Percentiles rank a stretch among this genome's conserved stretches.
phyloP scores from a whole-genome alignment of 2,329 filamentous ascomycete genomes.

The Meredithiella fracta region DNA sequence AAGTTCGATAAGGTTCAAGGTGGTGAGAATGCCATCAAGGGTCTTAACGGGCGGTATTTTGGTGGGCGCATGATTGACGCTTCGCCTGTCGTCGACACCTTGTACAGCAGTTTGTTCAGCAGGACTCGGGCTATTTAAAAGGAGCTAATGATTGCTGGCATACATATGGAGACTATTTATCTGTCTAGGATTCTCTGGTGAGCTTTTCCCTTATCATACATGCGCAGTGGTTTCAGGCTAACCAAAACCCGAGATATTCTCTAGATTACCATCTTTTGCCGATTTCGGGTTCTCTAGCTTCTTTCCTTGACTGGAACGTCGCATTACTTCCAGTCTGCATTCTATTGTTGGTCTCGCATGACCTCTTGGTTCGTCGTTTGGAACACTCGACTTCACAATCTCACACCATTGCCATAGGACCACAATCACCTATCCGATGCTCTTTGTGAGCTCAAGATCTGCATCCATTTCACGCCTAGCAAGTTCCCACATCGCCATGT shows the following conservation, averaged over 20 bases:
- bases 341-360: background rate
- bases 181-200: constrained; percentile 9
- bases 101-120: constrained; percentile 94
- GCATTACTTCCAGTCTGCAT: background rate
- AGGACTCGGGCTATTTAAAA: constrained; percentile 65
- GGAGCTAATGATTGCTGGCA: constrained; percentile 14
- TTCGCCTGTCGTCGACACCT: constrained; percentile 89
- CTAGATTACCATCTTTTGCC: background rate
- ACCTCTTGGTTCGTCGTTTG: background rate
- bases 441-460: background rate
- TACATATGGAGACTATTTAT: background rate
- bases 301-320: background rate
- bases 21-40: constrained; percentile 94
- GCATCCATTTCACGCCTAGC: background rate
- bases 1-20: constrained; percentile 95
- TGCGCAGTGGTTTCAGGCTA: no score
- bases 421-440: background rate
- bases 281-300: background rate
- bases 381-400: background rate
- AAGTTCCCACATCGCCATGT: no score
- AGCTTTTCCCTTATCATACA: background rate
- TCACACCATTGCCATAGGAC: background rate
- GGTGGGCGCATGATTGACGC: constrained; percentile 85
- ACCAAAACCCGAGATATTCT: no score
- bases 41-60: constrained; percentile 92